Conservation (phyloP, 1,284 basidiomycete genomes). For the Apiotrichum laibachii region DNA sequence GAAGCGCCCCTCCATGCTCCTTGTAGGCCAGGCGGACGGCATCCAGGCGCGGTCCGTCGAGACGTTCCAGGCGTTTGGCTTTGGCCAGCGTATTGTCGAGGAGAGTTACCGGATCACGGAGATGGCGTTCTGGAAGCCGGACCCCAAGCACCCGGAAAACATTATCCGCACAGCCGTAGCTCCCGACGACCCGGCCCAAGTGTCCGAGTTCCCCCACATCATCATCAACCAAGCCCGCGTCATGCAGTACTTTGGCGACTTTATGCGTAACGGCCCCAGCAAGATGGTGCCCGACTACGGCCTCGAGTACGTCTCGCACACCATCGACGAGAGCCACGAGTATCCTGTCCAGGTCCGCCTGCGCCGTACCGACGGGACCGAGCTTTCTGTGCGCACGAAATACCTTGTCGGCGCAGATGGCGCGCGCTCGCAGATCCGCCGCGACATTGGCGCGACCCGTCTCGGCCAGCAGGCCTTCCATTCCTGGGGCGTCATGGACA, state of each 20-base stretch:
- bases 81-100: slow-evolving; percentile 8
- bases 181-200: slow-evolving; percentile 2
- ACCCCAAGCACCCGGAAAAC: slow-evolving; percentile 5
- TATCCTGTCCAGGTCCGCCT: slow-evolving; percentile 32
- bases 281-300: slow-evolving; percentile 13
- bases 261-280: slow-evolving; percentile 7
- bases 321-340: slow-evolving; percentile 20
- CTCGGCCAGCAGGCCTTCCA: slow-evolving; percentile 42
- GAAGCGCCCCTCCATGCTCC: slow-evolving; percentile 9
- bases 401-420: slow-evolving; percentile 32
- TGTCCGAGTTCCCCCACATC: slow-evolving; percentile 12
- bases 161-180: slow-evolving; percentile 9
- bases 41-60: slow-evolving; percentile 13
- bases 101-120: slow-evolving; percentile 10
- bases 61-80: slow-evolving; percentile 17
- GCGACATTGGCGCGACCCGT: slow-evolving; percentile 32
- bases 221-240: slow-evolving; percentile 16
- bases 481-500: slow-evolving; percentile 44
- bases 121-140: slow-evolving; percentile 16
- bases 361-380: slow-evolving; percentile 15
- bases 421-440: slow-evolving; percentile 23
- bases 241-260: slow-evolving; percentile 16
- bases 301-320: slow-evolving; percentile 9
- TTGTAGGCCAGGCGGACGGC: slow-evolving; percentile 13
- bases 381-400: slow-evolving; percentile 18